Percentiles rank a stretch among this genome's conserved stretches.
Conservation (phyloP, 2,329 filamentous ascomycete species). For the Nemania serpens region DNA sequence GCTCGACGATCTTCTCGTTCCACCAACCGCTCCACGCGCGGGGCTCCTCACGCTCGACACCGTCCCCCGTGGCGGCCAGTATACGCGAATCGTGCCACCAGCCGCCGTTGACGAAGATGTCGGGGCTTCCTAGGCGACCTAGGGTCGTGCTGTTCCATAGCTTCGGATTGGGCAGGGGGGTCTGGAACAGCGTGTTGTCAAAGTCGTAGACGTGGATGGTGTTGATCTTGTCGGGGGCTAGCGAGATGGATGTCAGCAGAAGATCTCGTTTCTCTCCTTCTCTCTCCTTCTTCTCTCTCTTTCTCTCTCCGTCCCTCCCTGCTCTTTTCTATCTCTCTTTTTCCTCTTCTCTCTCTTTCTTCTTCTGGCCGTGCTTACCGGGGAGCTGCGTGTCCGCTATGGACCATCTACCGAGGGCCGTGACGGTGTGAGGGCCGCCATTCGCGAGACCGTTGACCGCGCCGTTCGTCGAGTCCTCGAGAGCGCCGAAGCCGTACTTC, state of each 20-base stretch:
- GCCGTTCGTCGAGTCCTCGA: slow-evolving; percentile 8
- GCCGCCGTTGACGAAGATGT: slow-evolving; percentile 79
- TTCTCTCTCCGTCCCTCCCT: too few species aligned
- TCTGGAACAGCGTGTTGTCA: slow-evolving; percentile 94
- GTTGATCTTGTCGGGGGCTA: slow-evolving; percentile 70
- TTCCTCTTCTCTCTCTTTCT: too few species aligned
- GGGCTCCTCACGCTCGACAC: slow-evolving; percentile 78
- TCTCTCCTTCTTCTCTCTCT: too few species aligned
- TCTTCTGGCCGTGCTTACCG: slow-evolving; percentile 46
- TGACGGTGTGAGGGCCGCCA: slow-evolving; percentile 60
- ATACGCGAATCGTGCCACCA: slow-evolving; percentile 97
- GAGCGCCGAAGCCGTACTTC: too few species aligned
- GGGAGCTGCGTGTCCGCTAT: slow-evolving; percentile 74
- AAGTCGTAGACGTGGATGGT: slow-evolving; percentile 95
- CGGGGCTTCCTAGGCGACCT: slow-evolving; percentile 74
- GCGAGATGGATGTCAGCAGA: neutral
- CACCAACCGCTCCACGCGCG: slow-evolving; percentile 92
- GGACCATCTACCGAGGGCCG: slow-evolving; percentile 83
- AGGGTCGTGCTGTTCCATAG: slow-evolving; percentile 83
- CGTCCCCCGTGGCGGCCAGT: slow-evolving; percentile 82
- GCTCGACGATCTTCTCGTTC: slow-evolving; percentile 87
- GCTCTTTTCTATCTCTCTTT: too few species aligned
- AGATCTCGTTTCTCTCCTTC: too few species aligned
- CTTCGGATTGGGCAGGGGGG: slow-evolving; percentile 84
- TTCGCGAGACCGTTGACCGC: slow-evolving; percentile 28